Evolutionary conservation across 306 rosid species (phyloP).

Genomic region (Casuarina cunninghamiana): DNA sequence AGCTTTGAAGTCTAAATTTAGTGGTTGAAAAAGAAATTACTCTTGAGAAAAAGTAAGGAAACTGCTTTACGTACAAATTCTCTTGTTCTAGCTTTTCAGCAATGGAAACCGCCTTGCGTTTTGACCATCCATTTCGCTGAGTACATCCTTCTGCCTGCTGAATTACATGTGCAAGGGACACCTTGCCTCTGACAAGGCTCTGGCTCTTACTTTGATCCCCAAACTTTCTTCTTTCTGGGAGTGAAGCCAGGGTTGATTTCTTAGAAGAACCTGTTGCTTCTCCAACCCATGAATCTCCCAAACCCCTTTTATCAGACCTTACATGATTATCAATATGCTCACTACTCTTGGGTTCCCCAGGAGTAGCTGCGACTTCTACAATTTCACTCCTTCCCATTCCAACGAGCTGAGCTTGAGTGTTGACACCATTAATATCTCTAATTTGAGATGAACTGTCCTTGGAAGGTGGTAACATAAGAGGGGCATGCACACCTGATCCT

Average conservation of each 20-base stretch:
- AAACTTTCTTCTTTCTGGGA: conserved; percentile 46
- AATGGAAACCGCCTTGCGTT: conserved; percentile 89
- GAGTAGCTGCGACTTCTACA: conserved; percentile 71
- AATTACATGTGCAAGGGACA: conserved; percentile 97
- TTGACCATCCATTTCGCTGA: conserved; percentile 78
- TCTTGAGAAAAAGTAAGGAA: conserved; percentile 19
- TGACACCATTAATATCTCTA: conserved; percentile 45
- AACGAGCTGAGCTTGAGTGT: conserved; percentile 38
- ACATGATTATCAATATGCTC: conserved; percentile 39
- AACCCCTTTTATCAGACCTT: conserved; percentile 38
- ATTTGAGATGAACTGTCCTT: conserved; percentile 50
- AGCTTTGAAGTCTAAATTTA: neutral
- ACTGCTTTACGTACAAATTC: conserved; percentile 66
- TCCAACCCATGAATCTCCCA: conserved; percentile 41
- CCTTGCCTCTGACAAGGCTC: conserved; percentile 89
- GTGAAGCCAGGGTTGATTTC: conserved; percentile 39
- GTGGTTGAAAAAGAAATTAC: neutral
- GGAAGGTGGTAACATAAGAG: conserved; percentile 48
- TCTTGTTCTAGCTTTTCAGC: conserved; percentile 99
- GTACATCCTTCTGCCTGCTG: conserved; percentile 90
- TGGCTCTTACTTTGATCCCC: conserved; percentile 65
- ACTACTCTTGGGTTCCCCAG: conserved; percentile 43
- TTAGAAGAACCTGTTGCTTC: conserved; percentile 48
- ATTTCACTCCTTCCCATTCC: conserved; percentile 69
- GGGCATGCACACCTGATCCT: conserved; percentile 42